Evolutionary conservation across 768 basidiomycete species (phyloP).

Genomic region (Tulasnella sp.): DNA sequence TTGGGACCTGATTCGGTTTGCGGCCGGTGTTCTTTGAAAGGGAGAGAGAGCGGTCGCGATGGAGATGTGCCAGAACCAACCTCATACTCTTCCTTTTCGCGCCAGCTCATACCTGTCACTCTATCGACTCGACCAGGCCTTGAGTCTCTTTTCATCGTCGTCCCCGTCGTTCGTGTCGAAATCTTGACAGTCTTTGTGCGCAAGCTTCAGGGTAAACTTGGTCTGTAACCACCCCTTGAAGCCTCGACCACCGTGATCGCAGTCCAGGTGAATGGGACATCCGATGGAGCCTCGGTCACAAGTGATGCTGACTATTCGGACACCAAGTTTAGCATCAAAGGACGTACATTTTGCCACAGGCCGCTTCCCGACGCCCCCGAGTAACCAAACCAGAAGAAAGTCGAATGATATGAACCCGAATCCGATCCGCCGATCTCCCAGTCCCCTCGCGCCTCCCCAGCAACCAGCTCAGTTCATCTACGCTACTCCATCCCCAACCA

Average conservation of each 20-base stretch:
- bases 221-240: neutral
- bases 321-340: neutral
- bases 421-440: constrained; percentile 5
- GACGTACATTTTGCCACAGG: neutral
- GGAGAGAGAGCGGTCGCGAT: neutral
- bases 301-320: neutral
- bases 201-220: neutral
- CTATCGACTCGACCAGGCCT: neutral
- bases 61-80: neutral
- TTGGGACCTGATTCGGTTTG: neutral
- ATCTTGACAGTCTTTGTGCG: neutral
- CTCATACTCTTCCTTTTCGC: neutral
- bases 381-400: neutral
- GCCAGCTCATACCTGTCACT: neutral
- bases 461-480: constrained; percentile 6
- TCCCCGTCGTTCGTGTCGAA: neutral
- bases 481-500: constrained; percentile 1
- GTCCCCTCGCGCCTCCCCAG: neutral
- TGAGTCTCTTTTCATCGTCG: neutral
- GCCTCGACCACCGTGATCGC: neutral
- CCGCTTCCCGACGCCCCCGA: neutral
- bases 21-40: neutral
- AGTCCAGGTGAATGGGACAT: neutral
- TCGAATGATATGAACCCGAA: neutral
- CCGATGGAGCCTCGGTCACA: neutral